Conservation (phyloP, 805 yeast genomes). For the Danielia reshetovae region DNA sequence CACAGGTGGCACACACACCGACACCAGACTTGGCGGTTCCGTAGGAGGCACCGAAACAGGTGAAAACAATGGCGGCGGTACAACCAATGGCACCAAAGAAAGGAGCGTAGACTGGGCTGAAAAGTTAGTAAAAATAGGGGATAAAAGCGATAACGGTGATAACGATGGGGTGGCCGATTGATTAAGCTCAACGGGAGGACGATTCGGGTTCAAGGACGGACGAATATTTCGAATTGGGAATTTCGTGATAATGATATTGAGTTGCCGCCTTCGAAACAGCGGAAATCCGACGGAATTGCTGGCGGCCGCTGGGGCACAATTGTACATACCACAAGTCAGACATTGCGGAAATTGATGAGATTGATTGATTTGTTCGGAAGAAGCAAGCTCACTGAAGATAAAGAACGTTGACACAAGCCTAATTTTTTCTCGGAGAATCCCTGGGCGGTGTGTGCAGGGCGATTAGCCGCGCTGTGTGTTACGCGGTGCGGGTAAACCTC, state of each 20-base stretch:
- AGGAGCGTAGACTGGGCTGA: constrained; percentile 48
- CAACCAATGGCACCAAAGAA: constrained; percentile 99
- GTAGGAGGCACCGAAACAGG: constrained; percentile 98
- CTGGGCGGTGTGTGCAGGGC: constrained; percentile 10
- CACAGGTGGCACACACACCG: constrained; percentile 98
- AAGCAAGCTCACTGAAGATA: constrained; percentile 5
- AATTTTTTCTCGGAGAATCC: constrained; percentile 17
- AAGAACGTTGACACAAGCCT: constrained; percentile 11
- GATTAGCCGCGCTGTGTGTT: constrained; percentile 11
- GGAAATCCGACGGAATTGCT: no score
- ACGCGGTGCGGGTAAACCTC: constrained; percentile 3
- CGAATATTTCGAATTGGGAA: background rate
- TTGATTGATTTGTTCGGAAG: constrained; percentile 10
- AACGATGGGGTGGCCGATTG: background rate
- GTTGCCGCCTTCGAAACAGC: no score
- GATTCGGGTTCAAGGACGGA: background rate
- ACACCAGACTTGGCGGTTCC: constrained; percentile 99
- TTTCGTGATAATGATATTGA: no score
- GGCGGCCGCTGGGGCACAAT: no score
- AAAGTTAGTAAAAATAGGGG: constrained; percentile 18
- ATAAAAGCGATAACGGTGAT: background rate
- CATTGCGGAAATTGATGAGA: constrained; percentile 36
- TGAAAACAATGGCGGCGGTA: constrained; percentile 98
- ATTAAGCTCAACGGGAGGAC: background rate
- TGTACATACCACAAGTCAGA: constrained; percentile 73